phyloP scores from a whole-genome alignment of 495 filamentous ascomycete species.

The Podospora comata region DNA sequence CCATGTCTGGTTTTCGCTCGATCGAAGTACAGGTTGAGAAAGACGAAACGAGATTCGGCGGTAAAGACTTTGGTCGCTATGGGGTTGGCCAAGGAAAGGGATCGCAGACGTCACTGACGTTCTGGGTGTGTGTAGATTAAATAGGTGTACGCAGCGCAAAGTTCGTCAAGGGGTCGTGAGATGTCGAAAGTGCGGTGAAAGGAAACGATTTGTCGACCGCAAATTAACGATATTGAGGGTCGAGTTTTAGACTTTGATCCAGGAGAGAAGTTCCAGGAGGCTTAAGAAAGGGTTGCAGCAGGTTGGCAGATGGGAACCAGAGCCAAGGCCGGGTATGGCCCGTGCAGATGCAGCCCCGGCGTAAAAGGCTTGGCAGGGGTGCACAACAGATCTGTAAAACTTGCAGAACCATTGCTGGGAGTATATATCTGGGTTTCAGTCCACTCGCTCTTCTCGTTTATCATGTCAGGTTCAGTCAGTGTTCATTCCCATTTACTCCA shows the following conservation, averaged over 20 bases:
- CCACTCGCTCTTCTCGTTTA: not conserved
- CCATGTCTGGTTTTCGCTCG: not conserved
- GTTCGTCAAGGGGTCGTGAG: slow-evolving; percentile 9
- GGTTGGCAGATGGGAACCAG: not conserved
- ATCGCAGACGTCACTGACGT: slow-evolving; percentile 16
- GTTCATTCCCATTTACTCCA: not conserved
- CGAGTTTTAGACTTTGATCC: slow-evolving; percentile 1
- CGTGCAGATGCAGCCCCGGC: not conserved
- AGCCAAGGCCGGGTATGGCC: slow-evolving; percentile 3
- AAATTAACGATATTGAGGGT: not conserved
- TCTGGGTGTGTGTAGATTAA: not conserved
- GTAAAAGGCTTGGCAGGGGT: not conserved
- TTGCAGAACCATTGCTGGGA: not conserved
- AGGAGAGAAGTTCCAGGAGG: slow-evolving; percentile 1
- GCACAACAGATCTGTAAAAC: not conserved
- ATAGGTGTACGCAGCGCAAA: not conserved
- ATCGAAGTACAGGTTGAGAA: not conserved
- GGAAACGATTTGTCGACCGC: not conserved
- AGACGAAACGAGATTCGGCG: slow-evolving; percentile 12
- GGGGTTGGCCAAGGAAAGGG: not conserved
- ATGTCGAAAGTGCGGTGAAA: not conserved
- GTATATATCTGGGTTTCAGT: not conserved
- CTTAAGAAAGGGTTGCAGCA: not conserved
- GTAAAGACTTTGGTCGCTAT: not conserved
- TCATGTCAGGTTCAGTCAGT: not conserved